These are phyloP conservation scores for Tuber brumale DNA, from an alignment of 495 filamentous ascomycete species.

Conservation along the genomic window DNA sequence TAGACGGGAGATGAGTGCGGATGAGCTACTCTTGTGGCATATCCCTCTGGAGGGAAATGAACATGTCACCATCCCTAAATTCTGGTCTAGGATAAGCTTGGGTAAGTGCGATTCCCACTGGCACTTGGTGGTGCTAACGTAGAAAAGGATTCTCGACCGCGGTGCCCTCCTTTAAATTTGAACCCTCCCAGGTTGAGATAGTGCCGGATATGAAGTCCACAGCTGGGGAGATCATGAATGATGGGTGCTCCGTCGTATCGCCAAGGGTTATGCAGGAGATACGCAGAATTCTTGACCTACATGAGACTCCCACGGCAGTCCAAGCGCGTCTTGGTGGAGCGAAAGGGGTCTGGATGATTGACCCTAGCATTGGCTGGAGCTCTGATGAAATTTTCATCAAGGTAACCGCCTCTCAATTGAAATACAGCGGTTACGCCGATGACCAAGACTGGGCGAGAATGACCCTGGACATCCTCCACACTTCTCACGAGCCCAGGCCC, in stretches of 20 bases:
- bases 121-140: conserved; percentile 7
- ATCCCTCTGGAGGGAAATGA: conserved; percentile 33
- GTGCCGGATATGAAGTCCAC: conserved; percentile 43
- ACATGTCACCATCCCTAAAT: conserved; percentile 26
- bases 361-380: conserved; percentile 41
- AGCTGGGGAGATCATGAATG: conserved; percentile 61
- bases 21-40: conserved; percentile 37
- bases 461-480: conserved; percentile 68
- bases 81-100: conserved; percentile 40
- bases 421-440: conserved; percentile 59
- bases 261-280: conserved; percentile 55
- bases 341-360: conserved; percentile 84
- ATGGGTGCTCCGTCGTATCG: conserved; percentile 72
- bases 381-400: conserved; percentile 59
- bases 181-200: conserved; percentile 36
- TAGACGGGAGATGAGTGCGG: conserved; percentile 26
- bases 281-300: conserved; percentile 53
- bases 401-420: conserved; percentile 70
- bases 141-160: conserved; percentile 30
- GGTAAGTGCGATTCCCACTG: conserved; percentile 15
- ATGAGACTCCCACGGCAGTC: conserved; percentile 61
- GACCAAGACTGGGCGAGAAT: conserved; percentile 52
- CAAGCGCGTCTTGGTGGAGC: conserved; percentile 77
- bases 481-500: conserved; percentile 55
- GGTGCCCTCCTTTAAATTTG: conserved; percentile 48